Base-by-base conservation (phyloP, 129 eudicot species). In the Ambrosia artemisiifolia region DNA sequence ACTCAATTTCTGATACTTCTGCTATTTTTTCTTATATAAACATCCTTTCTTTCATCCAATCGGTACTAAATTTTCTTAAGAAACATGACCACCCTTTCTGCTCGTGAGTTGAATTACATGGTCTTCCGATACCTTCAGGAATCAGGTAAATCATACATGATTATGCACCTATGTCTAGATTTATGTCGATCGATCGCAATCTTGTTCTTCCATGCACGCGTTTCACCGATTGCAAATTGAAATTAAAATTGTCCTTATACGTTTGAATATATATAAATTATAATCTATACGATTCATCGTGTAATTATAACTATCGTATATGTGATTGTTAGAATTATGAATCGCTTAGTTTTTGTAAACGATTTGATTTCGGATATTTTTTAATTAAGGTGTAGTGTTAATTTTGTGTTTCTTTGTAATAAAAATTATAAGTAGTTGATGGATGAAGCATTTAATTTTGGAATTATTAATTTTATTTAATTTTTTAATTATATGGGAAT, bases 121-220 rank as follows among this genome's bases (percentile, higher is more conserved):
- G 69, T 90, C 64, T 83, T 63, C 47, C 93, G 88, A 32, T 84
- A 90, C 73, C 90, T 87, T 35, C 71, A 51, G 4, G 93, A 82
- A 67, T 87, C 93, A 72, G 90, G 96, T 85, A 67, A 63, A 57
- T 18, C 3, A 6, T 46, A 9, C 53, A 44, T 18, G 51, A 59
- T 19, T 57, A 9, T 34, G 30, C 75, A 19, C 24, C 18, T 67
- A 46, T 34, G 30, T 40, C 40, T 66, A 4, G 32, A 53, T 75
- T 55, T 43, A 55, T 1, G 35, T 43, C 28, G 32, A 55, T 4
- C 56, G 47, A 49, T 40, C 50, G 30, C 10, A 8, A 3, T 35
- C 36, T 46, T 11, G 40, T 54, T 54, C 64, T 32, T 54, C 63
- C 73, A 54, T 76, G 73, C 63, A 71, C 11, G 51, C 35, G 63